phyloP scores from a whole-genome alignment of 352 stramenopile species.

The Globisporangium sylvaticum region DNA sequence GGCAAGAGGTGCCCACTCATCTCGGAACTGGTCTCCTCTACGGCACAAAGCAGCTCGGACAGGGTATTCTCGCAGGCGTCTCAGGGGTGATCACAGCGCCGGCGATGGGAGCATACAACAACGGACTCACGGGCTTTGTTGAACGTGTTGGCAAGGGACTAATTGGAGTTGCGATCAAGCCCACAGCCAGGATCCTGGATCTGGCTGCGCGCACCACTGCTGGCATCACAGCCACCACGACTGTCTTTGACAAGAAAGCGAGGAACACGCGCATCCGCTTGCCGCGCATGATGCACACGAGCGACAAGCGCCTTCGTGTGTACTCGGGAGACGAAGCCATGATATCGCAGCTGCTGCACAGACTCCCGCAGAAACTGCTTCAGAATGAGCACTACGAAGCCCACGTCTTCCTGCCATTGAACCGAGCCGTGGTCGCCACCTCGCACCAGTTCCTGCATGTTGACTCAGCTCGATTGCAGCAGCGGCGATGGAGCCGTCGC shows the following conservation, averaged over 20 bases:
- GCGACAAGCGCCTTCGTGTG: conserved; percentile 72
- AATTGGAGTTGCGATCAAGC: conserved; percentile 87
- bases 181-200: conserved; percentile 82
- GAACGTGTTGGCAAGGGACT: conserved; percentile 86
- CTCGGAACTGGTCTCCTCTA: conserved; percentile 82
- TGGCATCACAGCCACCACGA: conserved; percentile 82
- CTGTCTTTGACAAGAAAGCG: conserved; percentile 75
- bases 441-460: conserved; percentile 72
- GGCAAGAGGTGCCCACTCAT: conserved; percentile 81
- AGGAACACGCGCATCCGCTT: conserved; percentile 59
- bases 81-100: conserved; percentile 91
- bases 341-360: conserved; percentile 57
- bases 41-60: conserved; percentile 88
- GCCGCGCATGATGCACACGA: conserved; percentile 73
- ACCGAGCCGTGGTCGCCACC: conserved; percentile 64
- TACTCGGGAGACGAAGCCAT: conserved; percentile 72
- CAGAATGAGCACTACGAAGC: conserved; percentile 77
- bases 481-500: conserved; percentile 16
- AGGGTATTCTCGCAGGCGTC: conserved; percentile 87
- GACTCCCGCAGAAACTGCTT: conserved; percentile 50
- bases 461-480: conserved; percentile 29
- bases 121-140: conserved; percentile 87
- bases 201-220: conserved; percentile 71
- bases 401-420: conserved; percentile 65
- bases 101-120: conserved; percentile 85